Conservation (phyloP, 2,329 filamentous ascomycete species). For the Ophiostoma sp. region DNA sequence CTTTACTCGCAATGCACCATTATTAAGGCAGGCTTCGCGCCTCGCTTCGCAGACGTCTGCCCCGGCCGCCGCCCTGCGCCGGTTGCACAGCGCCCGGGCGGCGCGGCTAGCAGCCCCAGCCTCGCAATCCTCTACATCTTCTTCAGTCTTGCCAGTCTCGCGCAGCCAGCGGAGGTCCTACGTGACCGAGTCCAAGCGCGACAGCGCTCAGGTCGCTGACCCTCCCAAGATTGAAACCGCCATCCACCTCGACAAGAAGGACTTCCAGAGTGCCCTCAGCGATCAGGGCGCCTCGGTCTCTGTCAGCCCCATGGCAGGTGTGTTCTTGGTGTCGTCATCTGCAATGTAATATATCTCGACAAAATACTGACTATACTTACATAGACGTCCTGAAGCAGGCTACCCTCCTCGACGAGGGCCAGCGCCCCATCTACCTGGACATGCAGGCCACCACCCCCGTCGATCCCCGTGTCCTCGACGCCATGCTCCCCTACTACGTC, state of each 20-base stretch:
- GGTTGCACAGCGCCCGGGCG: constrained; percentile 32
- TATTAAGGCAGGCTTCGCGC: constrained; percentile 63
- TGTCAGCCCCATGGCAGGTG: constrained; percentile 73
- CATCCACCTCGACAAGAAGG: constrained; percentile 80
- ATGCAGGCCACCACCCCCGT: constrained; percentile 97
- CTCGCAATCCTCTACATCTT: neutral
- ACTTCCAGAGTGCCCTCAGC: constrained; percentile 61
- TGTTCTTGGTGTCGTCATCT: constrained; percentile 27
- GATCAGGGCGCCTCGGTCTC: constrained; percentile 37
- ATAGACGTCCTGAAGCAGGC: constrained; percentile 81
- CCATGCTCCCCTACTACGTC: constrained; percentile 92
- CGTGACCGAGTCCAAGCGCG: constrained; percentile 76
- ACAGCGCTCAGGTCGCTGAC: constrained; percentile 76
- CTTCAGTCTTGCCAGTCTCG: constrained; percentile 23
- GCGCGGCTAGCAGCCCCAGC: constrained; percentile 31
- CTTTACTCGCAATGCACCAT: constrained; percentile 20
- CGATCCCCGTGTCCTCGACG: constrained; percentile 89
- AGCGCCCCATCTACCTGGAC: constrained; percentile 92
- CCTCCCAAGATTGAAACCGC: constrained; percentile 69
- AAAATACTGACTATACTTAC: neutral
- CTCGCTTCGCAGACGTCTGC: constrained; percentile 41
- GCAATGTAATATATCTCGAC: neutral
- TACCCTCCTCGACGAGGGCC: constrained; percentile 86
- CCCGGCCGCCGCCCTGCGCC: constrained; percentile 35
- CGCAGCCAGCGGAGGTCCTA: constrained; percentile 52